Evolutionary conservation across 2,329 filamentous ascomycete species (phyloP).

Genomic region (Tolypocladium ovalisporum): DNA sequence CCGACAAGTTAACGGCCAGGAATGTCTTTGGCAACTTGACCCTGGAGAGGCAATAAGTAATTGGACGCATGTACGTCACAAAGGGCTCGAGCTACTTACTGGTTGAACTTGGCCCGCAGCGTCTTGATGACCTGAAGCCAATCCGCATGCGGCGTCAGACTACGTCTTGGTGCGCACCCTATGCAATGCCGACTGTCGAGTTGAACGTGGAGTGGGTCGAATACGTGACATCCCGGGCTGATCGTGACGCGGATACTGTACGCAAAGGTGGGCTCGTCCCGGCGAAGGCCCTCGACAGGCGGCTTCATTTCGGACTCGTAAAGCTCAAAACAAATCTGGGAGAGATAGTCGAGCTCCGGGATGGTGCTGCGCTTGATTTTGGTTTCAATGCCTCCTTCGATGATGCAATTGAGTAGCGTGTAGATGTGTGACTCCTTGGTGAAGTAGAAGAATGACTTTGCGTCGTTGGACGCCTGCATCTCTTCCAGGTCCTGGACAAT

Average conservation of each 20-base stretch:
- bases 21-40: slow-evolving; percentile 58
- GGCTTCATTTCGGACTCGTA: slow-evolving; percentile 83
- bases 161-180: slow-evolving; percentile 80
- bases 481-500: slow-evolving; percentile 96
- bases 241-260: slow-evolving; percentile 97
- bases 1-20: slow-evolving; percentile 52
- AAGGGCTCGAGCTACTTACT: slow-evolving; percentile 44
- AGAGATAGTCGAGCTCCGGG: slow-evolving; percentile 93
- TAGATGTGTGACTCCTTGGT: slow-evolving; percentile 99
- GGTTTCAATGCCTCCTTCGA: slow-evolving; percentile 91
- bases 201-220: slow-evolving; percentile 91
- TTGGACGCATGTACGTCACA: not conserved
- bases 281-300: slow-evolving; percentile 21
- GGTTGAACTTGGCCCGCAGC: slow-evolving; percentile 85
- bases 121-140: slow-evolving; percentile 98
- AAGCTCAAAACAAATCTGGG: slow-evolving; percentile 94
- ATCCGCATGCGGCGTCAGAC: slow-evolving; percentile 80
- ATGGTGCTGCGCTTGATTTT: slow-evolving; percentile 95
- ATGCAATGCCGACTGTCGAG: slow-evolving; percentile 95
- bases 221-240: slow-evolving; percentile 90
- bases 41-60: slow-evolving; percentile 22
- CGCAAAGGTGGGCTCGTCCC: slow-evolving; percentile 63
- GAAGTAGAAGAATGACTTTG: slow-evolving; percentile 97
- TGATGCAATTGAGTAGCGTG: slow-evolving; percentile 92
- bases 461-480: slow-evolving; percentile 87